Base-by-base conservation (phyloP, 306 rosid species). In the Sicyos baderoa region DNA sequence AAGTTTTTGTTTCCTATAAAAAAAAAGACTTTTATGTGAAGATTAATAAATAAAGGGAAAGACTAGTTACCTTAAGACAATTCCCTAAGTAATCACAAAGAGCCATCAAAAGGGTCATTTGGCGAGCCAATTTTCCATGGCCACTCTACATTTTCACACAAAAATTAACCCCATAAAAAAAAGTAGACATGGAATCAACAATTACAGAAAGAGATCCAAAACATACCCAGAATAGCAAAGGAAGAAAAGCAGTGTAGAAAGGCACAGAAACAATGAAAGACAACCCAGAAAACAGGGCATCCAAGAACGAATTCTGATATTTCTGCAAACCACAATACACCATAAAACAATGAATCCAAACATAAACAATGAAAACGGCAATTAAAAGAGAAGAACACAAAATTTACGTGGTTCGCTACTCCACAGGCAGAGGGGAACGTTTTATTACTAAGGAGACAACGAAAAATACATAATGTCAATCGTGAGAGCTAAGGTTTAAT, bases 221-320 rank as follows among this genome's bases (percentile, higher is more conserved):
- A 37, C 86, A 49, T 80, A 89, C 97, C 98, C 98, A 93, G 79
- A 88, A 93, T 17, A 93, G 78, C 71, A 90, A 75, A 78, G 98
- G 98, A 63, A 93, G 96, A 86, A 93, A 93, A 54, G 88, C 96
- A 65, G 97, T 93, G 85, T 93, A 93, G 72, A 93, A 93, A 15
- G 98, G 88, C 66, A 89, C 96, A 55, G 98, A 93, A 54, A 93
- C 98, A 75, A 86, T 81, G 79, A 91, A 93, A 17, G 94, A 90
- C 79, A 93, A 47, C 10, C 68, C 88, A 47, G 91, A 89, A 83
- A 88, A 93, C 72, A 93, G 58, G 54, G 78, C 80, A 83, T 93
- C 98, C 78, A 88, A 76, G 22, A 79, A 85, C 66, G 86, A 73
- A 76, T 45, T 75, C 71, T 76, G 84, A 79, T 75, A 84, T 67